These are phyloP conservation scores for Nothophoma quercina DNA, from an alignment of 2,329 filamentous ascomycete genomes.

Conservation along the genomic window DNA sequence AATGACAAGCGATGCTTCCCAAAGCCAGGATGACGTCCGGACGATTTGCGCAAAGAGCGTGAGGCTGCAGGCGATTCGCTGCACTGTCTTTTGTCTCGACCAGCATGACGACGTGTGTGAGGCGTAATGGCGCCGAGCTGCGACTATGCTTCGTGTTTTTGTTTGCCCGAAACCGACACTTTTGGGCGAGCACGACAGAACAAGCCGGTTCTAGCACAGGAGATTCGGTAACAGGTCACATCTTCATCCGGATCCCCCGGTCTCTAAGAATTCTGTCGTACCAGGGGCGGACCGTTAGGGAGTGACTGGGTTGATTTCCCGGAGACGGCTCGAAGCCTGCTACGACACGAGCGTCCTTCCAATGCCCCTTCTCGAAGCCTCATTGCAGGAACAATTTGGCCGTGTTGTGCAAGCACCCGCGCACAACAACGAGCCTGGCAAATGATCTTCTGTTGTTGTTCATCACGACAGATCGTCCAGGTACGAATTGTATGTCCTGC, in stretches of 20 bases:
- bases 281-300: conserved; percentile 8
- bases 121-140: conserved; percentile 20
- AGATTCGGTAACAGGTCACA: conserved; percentile 13
- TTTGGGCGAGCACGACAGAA: conserved; percentile 24
- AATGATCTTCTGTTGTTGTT: not conserved
- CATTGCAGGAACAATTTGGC: conserved; percentile 26
- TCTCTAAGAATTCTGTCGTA: conserved; percentile 12
- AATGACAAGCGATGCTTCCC: conserved; percentile 4
- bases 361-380: conserved; percentile 35
- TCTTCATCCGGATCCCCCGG: conserved; percentile 10
- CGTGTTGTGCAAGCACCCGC: conserved; percentile 6
- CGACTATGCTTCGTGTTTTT: conserved; percentile 11
- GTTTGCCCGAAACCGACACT: no score
- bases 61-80: conserved; percentile 22
- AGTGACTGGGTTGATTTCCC: conserved; percentile 20
- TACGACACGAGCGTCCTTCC: conserved; percentile 42
- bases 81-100: conserved; percentile 14
- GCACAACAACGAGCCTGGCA: conserved; percentile 1
- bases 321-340: conserved; percentile 4
- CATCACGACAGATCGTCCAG: not conserved
- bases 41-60: conserved; percentile 24
- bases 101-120: conserved; percentile 17
- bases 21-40: conserved; percentile 25
- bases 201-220: conserved; percentile 14
- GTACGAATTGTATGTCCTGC: not conserved